Evolutionary conservation across 2,329 filamentous ascomycete species (phyloP).

Genomic region (Aspergillus pseudotamarii): DNA sequence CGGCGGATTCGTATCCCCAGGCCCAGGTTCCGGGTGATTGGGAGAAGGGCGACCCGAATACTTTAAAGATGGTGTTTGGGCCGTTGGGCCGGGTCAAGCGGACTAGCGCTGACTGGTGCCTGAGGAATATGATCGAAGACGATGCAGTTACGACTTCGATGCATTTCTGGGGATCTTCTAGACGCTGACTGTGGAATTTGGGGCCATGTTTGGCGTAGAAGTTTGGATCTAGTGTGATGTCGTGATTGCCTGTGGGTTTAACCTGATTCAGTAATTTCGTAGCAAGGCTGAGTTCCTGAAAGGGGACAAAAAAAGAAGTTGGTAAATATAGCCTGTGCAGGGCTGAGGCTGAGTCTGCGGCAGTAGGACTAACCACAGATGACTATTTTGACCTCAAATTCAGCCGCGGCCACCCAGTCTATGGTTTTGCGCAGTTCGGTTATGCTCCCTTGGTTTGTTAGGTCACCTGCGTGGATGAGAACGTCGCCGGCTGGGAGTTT

Average conservation of each 20-base stretch:
- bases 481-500: slow-evolving; percentile 60
- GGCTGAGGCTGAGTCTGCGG: neutral
- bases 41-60: slow-evolving; percentile 63
- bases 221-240: slow-evolving; percentile 55
- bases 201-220: slow-evolving; percentile 50
- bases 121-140: slow-evolving; percentile 55
- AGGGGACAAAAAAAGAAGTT: neutral
- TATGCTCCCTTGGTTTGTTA: slow-evolving; percentile 59
- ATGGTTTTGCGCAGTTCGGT: slow-evolving; percentile 55
- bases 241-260: slow-evolving; percentile 57
- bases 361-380: slow-evolving; percentile 50
- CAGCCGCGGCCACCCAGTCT: slow-evolving; percentile 55
- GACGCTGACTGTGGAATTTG: slow-evolving; percentile 48
- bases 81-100: slow-evolving; percentile 48
- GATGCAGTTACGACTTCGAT: slow-evolving; percentile 46
- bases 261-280: slow-evolving; percentile 3
- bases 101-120: slow-evolving; percentile 51
- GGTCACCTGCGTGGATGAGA: slow-evolving; percentile 61
- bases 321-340: neutral
- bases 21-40: slow-evolving; percentile 54
- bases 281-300: slow-evolving; percentile 6
- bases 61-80: slow-evolving; percentile 52
- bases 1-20: slow-evolving; percentile 54
- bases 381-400: slow-evolving; percentile 59
- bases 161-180: slow-evolving; percentile 50